phyloP scores from a whole-genome alignment of 2,329 filamentous ascomycete genomes.

The Sarocladium strictum region DNA sequence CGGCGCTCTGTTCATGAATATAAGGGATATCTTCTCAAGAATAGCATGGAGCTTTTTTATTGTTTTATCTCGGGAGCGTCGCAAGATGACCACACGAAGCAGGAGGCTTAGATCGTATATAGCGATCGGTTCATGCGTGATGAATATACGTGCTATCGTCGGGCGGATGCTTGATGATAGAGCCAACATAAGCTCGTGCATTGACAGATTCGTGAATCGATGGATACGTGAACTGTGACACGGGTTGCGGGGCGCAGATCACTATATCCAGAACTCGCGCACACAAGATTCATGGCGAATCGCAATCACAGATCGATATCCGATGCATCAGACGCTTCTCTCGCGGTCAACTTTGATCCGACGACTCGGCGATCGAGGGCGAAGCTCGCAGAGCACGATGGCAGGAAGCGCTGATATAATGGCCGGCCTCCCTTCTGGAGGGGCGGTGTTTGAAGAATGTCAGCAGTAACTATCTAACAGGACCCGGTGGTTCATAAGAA shows the following conservation, averaged over 20 bases:
- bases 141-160: slow-evolving; percentile 3
- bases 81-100: not conserved
- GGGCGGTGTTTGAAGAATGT: slow-evolving; percentile 44
- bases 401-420: not conserved
- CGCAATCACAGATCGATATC: not conserved
- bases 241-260: too few relatives aligned
- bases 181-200: not conserved
- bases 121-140: slow-evolving; percentile 5
- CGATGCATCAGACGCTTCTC: not conserved
- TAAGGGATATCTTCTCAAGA: not conserved
- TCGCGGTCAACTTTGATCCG: not conserved
- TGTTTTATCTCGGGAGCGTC: not conserved
- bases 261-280: not conserved
- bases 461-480: slow-evolving; percentile 96
- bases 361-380: not conserved
- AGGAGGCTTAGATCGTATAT: slow-evolving; percentile 1
- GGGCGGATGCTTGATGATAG: not conserved
- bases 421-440: not conserved
- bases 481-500: slow-evolving; percentile 59
- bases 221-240: too few relatives aligned
- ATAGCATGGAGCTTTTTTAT: not conserved
- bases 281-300: not conserved
- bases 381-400: not conserved
- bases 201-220: too few relatives aligned
- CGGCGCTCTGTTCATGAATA: not conserved